phyloP scores from a whole-genome alignment of 345 rosid species.

The Carallia brachiata region DNA sequence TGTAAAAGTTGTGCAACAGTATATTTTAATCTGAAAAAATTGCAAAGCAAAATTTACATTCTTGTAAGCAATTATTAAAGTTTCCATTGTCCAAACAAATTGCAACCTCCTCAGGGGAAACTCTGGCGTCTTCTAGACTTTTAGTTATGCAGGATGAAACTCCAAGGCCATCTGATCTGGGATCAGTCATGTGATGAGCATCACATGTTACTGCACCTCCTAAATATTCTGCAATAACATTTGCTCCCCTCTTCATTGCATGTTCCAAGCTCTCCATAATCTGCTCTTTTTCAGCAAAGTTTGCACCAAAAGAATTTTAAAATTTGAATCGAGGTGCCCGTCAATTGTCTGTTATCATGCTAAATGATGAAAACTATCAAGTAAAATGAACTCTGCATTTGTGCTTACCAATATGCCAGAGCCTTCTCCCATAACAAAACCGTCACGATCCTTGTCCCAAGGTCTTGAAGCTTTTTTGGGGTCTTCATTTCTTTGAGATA shows the following conservation, averaged over 20 bases:
- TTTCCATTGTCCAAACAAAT: neutral
- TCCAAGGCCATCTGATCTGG: conserved; percentile 57
- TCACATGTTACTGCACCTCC: conserved; percentile 66
- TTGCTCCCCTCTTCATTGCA: conserved; percentile 67
- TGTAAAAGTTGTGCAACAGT: neutral
- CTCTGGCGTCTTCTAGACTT: conserved; percentile 61
- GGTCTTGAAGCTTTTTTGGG: conserved; percentile 60
- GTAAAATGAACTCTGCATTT: neutral
- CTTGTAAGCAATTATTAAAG: neutral
- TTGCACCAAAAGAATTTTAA: neutral
- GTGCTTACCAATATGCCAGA: conserved; percentile 51
- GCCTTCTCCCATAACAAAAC: conserved; percentile 75
- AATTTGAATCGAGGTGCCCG: neutral
- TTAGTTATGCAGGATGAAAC: conserved; percentile 60
- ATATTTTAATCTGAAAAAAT: neutral
- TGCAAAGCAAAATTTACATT: neutral
- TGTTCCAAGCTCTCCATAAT: conserved; percentile 72
- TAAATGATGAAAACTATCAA: neutral
- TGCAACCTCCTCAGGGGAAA: conserved; percentile 67
- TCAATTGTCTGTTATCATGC: neutral
- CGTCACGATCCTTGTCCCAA: conserved; percentile 65
- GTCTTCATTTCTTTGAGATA: conserved; percentile 58
- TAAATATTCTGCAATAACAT: conserved; percentile 59
- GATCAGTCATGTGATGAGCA: conserved; percentile 74
- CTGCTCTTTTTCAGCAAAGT: conserved; percentile 19